Evolutionary conservation across 164 flowering plant genomes (phyloP).

Genomic region (Santalum album): DNA sequence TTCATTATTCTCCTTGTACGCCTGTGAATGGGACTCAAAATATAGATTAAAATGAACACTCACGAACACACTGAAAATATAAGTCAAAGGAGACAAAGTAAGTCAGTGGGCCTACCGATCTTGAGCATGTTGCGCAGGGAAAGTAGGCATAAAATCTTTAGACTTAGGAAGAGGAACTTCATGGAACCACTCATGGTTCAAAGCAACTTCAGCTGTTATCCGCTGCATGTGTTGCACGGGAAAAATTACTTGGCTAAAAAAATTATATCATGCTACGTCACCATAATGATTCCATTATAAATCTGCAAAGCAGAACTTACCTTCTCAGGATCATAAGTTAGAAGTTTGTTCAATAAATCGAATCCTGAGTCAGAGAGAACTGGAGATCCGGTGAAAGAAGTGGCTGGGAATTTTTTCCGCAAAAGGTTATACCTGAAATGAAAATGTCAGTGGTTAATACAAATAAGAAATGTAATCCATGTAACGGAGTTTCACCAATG

Average conservation of each 20-base stretch:
- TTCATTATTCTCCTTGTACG: conserved; percentile 29
- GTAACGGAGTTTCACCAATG: conserved; percentile 33
- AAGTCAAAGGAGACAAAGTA: too few relatives aligned
- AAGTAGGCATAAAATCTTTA: conserved; percentile 93
- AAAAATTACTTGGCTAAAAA: neutral
- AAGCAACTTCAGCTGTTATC: conserved; percentile 82
- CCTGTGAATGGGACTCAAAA: too few relatives aligned
- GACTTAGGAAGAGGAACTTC: conserved; percentile 96
- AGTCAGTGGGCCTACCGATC: conserved; percentile 55
- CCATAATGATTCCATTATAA: neutral
- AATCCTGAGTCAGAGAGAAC: conserved; percentile 89
- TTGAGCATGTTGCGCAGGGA: conserved; percentile 93
- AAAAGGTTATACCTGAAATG: conserved; percentile 68
- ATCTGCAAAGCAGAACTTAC: neutral
- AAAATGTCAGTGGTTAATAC: conserved; percentile 1
- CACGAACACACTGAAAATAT: neutral
- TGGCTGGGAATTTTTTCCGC: conserved; percentile 77
- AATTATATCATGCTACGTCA: neutral
- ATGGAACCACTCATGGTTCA: conserved; percentile 86
- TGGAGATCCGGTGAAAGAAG: conserved; percentile 83
- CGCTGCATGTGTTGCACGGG: conserved; percentile 37
- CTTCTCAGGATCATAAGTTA: conserved; percentile 78
- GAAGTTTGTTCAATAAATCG: conserved; percentile 75
- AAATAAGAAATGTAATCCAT: neutral
- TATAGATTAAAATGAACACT: neutral